Conservation (phyloP, 164 flowering plant species). For the Aristolochia californica region DNA sequence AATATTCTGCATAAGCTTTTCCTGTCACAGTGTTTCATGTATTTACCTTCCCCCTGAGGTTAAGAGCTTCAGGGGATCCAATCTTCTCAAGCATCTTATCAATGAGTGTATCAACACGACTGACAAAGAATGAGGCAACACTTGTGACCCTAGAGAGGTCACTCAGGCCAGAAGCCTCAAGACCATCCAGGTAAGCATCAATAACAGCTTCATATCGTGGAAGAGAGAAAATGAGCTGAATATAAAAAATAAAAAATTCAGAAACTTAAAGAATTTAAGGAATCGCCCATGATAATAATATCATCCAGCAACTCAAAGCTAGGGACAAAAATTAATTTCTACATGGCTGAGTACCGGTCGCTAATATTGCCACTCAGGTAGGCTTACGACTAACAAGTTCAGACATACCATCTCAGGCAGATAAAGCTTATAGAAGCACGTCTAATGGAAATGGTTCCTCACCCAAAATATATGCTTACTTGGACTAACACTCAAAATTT, state of each 20-base stretch:
- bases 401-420: no score
- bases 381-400: no score
- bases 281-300: no score
- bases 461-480: no score
- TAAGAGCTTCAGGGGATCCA: conserved; percentile 90
- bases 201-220: conserved; percentile 93
- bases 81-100: conserved; percentile 94
- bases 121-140: conserved; percentile 98
- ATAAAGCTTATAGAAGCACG: no score
- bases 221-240: conserved; percentile 93
- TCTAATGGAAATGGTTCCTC: no score
- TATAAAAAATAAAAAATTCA: not conserved
- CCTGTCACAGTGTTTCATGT: not conserved
- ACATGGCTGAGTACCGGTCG: no score
- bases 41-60: conserved; percentile 88
- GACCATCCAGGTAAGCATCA: conserved; percentile 97
- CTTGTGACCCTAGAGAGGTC: conserved; percentile 96
- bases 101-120: conserved; percentile 88
- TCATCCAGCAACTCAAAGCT: no score
- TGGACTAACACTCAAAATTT: no score
- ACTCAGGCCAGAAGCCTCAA: conserved; percentile 81
- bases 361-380: no score
- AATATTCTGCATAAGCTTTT: not conserved
- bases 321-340: no score
- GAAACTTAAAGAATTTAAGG: not conserved